A percentile compares a stretch with the other conserved stretches of the same genome.
Evolutionary conservation across 1,284 basidiomycete genomes (phyloP).

Genomic region (Tilletia caries): DNA sequence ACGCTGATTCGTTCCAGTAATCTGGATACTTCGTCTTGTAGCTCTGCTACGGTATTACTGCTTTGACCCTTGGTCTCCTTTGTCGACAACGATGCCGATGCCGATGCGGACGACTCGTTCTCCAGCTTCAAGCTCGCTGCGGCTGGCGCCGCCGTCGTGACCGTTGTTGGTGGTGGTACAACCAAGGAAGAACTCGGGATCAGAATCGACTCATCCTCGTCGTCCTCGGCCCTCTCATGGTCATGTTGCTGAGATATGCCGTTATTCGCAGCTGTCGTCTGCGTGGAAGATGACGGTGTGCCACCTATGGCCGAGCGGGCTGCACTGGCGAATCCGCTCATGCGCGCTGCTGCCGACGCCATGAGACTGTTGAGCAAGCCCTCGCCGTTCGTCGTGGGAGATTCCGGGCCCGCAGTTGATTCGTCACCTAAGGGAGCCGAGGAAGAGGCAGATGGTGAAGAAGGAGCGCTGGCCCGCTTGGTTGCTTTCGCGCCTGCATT

Average conservation of each 20-base stretch:
- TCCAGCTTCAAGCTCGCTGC: too few species aligned
- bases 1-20: conserved; percentile 8
- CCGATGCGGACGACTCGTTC: too few species aligned
- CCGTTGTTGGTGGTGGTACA: too few species aligned
- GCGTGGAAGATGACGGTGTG: not conserved
- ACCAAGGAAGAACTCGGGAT: not conserved
- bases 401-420: too few species aligned
- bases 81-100: too few species aligned
- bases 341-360: not conserved
- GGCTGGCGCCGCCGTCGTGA: too few species aligned
- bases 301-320: not conserved
- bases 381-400: not conserved
- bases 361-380: conserved; percentile 3
- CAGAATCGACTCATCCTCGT: conserved; percentile 3
- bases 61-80: too few species aligned
- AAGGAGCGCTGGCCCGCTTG: too few species aligned
- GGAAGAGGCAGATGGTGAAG: too few species aligned
- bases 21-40: not conserved
- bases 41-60: not conserved
- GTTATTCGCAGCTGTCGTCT: not conserved
- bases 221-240: not conserved
- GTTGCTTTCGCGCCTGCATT: too few species aligned
- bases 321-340: conserved; percentile 2
- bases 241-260: too few species aligned
- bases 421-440: too few species aligned